Evolutionary conservation across 257 asterid genomes (phyloP).

Genomic region (Thymus mandschuricus): DNA sequence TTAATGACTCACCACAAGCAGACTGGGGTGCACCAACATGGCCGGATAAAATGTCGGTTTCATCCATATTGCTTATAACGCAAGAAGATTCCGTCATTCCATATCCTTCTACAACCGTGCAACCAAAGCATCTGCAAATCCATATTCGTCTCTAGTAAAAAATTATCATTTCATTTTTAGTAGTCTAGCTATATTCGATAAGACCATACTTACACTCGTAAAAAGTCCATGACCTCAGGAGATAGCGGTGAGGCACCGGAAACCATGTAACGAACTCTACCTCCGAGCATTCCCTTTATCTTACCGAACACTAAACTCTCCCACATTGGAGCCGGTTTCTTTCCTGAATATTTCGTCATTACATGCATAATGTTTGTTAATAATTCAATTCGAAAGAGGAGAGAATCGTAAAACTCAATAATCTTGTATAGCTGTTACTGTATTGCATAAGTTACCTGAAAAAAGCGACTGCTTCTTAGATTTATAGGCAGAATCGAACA

Average conservation of each 20-base stretch:
- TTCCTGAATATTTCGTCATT: conserved; percentile 45
- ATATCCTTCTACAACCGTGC: conserved; percentile 69
- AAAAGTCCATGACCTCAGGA: conserved; percentile 76
- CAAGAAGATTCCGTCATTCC: conserved; percentile 89
- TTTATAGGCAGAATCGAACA: conserved; percentile 75
- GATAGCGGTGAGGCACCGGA: conserved; percentile 90
- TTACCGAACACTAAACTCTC: conserved; percentile 72
- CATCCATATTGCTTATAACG: conserved; percentile 67
- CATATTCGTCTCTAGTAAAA: neutral
- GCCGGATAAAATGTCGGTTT: conserved; percentile 61
- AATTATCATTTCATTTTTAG: neutral
- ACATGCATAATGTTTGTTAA: too few species aligned
- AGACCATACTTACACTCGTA: conserved; percentile 60
- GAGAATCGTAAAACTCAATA: neutral
- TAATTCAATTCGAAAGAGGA: neutral
- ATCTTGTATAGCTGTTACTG: too few species aligned
- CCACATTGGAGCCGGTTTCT: conserved; percentile 71
- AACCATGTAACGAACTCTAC: conserved; percentile 71
- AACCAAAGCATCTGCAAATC: conserved; percentile 66
- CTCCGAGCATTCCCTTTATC: conserved; percentile 77
- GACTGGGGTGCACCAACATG: conserved; percentile 80
- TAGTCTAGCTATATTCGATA: neutral
- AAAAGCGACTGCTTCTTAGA: conserved; percentile 69
- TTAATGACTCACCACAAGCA: conserved; percentile 66
- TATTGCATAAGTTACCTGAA: conserved; percentile 43